These are phyloP conservation scores for Endotrypanum monterogeii DNA, from an alignment of 208 protist species.

Conservation along the genomic window DNA sequence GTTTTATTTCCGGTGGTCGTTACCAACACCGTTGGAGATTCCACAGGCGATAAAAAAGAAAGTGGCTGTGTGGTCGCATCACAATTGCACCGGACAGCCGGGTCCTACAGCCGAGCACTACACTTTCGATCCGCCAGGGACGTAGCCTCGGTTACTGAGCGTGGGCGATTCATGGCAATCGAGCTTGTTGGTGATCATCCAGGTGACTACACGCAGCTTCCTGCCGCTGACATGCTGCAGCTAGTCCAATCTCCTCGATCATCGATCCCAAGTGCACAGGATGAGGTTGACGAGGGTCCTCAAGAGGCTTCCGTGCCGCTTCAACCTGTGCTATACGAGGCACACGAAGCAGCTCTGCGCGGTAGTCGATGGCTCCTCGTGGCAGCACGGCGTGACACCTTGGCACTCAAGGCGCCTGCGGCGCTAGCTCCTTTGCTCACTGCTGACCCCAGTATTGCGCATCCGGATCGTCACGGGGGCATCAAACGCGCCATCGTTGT, in stretches of 20 bases:
- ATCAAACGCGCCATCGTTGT: conserved; percentile 34
- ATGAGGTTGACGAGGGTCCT: not conserved
- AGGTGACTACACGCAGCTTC: conserved; percentile 62
- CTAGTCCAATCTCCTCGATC: conserved; percentile 9
- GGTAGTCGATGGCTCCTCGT: conserved; percentile 56
- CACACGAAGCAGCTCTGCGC: conserved; percentile 50
- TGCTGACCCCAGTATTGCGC: conserved; percentile 64
- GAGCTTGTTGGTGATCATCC: conserved; percentile 82
- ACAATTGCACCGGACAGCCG: conserved; percentile 25
- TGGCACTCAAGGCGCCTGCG: conserved; percentile 48
- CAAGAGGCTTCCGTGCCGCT: conserved; percentile 18
- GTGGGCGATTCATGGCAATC: conserved; percentile 62
- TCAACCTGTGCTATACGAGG: conserved; percentile 60
- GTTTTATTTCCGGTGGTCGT: conserved; percentile 53
- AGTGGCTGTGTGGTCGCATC: not conserved
- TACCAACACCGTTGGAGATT: not conserved
- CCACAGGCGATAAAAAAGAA: not conserved
- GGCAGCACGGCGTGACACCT: conserved; percentile 47
- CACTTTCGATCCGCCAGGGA: conserved; percentile 50
- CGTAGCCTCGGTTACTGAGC: conserved; percentile 52
- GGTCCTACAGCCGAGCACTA: conserved; percentile 40
- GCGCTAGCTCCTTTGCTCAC: conserved; percentile 70
- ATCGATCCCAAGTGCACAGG: not conserved
- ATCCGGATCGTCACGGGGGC: conserved; percentile 55
- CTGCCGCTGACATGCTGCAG: conserved; percentile 50